Evolutionary conservation across 495 filamentous ascomycete genomes (phyloP).

Genomic region (Tetracladium marchalianum): DNA sequence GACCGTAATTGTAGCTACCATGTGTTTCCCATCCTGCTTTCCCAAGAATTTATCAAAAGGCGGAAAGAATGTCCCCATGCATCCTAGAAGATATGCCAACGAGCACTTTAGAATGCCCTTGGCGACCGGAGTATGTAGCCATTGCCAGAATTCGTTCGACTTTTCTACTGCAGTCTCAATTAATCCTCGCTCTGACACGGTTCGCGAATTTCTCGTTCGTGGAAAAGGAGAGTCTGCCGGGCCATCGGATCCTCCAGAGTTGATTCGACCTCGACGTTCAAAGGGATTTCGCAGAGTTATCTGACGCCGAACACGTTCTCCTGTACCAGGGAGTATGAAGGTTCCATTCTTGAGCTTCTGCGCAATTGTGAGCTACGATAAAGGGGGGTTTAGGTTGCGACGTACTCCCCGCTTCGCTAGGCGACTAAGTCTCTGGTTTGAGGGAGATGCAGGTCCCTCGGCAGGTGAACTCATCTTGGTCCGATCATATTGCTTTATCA

Average conservation of each 20-base stretch:
- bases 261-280: constrained; percentile 18
- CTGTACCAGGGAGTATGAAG: constrained; percentile 48
- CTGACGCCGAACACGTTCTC: constrained; percentile 47
- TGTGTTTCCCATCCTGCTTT: constrained; percentile 87
- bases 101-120: constrained; percentile 85
- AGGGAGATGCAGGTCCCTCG: constrained; percentile 13
- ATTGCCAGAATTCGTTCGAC: constrained; percentile 23
- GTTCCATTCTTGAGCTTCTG: constrained; percentile 48
- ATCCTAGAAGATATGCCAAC: constrained; percentile 82
- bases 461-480: constrained; percentile 20
- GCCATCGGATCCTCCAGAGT: background rate
- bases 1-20: constrained; percentile 85
- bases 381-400: background rate
- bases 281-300: constrained; percentile 40
- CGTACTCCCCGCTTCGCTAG: constrained; percentile 16
- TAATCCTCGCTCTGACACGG: constrained; percentile 22
- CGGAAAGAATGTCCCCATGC: constrained; percentile 76
- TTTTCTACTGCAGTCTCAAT: constrained; percentile 19
- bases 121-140: constrained; percentile 43
- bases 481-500: constrained; percentile 4
- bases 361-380: background rate
- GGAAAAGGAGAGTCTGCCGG: constrained; percentile 11
- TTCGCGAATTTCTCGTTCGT: constrained; percentile 10
- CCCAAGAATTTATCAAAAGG: constrained; percentile 65
- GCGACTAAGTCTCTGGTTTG: constrained; percentile 8